Conservation (phyloP, 441 rosid genomes). For the Erodium moschatum region DNA sequence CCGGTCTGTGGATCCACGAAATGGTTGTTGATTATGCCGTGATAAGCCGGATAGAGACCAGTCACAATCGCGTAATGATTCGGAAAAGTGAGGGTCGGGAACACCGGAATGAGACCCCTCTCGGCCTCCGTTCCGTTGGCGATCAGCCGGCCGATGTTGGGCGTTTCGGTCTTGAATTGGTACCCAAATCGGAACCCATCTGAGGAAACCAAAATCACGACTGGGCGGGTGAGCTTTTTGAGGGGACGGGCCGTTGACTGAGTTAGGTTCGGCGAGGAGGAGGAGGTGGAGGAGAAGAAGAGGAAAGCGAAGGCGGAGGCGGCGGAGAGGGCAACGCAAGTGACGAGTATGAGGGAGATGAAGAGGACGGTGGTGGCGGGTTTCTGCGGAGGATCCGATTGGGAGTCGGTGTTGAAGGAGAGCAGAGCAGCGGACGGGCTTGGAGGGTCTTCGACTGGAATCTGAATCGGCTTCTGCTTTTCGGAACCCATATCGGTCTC, state of each 20-base stretch:
- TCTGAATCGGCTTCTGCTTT: conserved; percentile 28
- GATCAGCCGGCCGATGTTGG: conserved; percentile 64
- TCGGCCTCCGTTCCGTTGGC: conserved; percentile 81
- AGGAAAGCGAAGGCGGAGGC: conserved; percentile 69
- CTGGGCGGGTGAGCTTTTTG: conserved; percentile 55
- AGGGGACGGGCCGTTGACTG: conserved; percentile 40
- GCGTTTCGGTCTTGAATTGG: conserved; percentile 66
- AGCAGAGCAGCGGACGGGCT: conserved; percentile 42
- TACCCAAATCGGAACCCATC: conserved; percentile 95
- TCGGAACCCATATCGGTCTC: conserved; percentile 31
- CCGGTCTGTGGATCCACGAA: conserved; percentile 60
- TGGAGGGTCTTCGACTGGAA: conserved; percentile 33
- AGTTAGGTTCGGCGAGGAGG: conserved; percentile 11
- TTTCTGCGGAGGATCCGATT: conserved; percentile 17
- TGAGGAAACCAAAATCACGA: conserved; percentile 66
- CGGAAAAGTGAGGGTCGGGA: conserved; percentile 80
- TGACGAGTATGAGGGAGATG: conserved; percentile 40
- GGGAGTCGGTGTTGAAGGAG: conserved; percentile 34
- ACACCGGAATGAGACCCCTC: conserved; percentile 76
- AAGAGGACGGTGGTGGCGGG: conserved; percentile 37
- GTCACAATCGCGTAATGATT: conserved; percentile 91
- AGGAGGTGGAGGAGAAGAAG: conserved; percentile 36
- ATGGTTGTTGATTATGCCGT: conserved; percentile 62
- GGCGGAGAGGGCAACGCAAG: conserved; percentile 57
- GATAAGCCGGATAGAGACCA: conserved; percentile 78